These are phyloP conservation scores for Linaria vulgaris DNA, from an alignment of 257 asterid genomes.

Conservation along the genomic window DNA sequence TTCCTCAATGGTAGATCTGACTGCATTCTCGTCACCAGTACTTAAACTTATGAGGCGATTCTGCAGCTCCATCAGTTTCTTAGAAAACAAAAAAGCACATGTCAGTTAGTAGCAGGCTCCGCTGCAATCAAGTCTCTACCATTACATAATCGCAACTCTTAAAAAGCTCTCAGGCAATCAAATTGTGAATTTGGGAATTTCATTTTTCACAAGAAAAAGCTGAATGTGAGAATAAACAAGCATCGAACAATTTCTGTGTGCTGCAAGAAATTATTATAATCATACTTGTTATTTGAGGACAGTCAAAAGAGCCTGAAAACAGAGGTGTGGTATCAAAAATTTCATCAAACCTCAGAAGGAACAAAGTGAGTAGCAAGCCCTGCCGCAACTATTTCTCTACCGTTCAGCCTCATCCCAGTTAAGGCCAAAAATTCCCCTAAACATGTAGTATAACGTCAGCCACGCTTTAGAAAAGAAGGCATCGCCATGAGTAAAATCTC, in stretches of 20 bases:
- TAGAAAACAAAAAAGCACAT: constrained; percentile 12
- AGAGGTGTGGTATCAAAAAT: neutral
- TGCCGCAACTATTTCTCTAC: constrained; percentile 73
- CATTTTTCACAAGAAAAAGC: too few relatives aligned
- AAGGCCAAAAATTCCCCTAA: constrained; percentile 85
- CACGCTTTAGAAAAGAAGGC: constrained; percentile 8
- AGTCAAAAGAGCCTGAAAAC: neutral
- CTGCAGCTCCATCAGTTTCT: constrained; percentile 77
- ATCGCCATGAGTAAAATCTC: neutral
- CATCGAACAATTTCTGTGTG: too few relatives aligned
- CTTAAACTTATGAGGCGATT: constrained; percentile 58
- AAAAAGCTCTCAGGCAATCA: neutral
- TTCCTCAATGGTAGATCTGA: constrained; percentile 67
- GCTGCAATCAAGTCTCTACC: too few relatives aligned
- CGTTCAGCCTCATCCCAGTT: constrained; percentile 84
- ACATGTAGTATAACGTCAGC: constrained; percentile 13
- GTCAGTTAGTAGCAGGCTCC: too few relatives aligned
- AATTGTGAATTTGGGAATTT: neutral
- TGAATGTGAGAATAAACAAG: too few relatives aligned
- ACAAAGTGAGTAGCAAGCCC: constrained; percentile 92
- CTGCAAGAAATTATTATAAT: neutral
- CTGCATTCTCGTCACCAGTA: constrained; percentile 60
- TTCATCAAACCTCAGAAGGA: constrained; percentile 67
- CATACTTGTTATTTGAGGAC: neutral
- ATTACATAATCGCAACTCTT: neutral